Base-by-base conservation (phyloP, 257 asterid genomes). In the Nicotiana sylvestris region DNA sequence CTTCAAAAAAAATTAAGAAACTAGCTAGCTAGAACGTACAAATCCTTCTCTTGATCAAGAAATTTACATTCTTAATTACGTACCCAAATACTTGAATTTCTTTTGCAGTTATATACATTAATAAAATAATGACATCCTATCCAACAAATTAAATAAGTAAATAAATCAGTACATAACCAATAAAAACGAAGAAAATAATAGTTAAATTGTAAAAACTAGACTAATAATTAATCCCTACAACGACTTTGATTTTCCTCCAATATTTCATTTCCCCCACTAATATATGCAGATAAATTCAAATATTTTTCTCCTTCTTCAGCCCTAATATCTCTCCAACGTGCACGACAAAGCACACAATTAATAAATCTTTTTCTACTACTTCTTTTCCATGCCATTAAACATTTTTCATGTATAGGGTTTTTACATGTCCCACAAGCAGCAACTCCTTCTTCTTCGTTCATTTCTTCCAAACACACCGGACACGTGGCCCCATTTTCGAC, bases 401-500 rank as follows among this genome's bases (percentile, higher is more conserved):
- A 96, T 77, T 91, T 94, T 60, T 92, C 97, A 57, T 96, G 98
- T 15, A 96, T 83, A 67, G 89, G 89, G 78, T 96, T 96, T 91
- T 85, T 90, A 60, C 99, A 96, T 4, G 93, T 91, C 82, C 89
- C 87, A 37, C 99, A 96, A 56, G 87, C 93, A 81, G 93, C 98
- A 76, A 96, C 84, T 82, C 83, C 91, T 64, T 90, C 95, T 77
- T 86, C 95, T n/a, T 76, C 88, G 43, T 86, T 79, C 97, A 96
- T 91, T 70, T 90, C 98, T 92, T 96, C 98, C 82, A 96, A 83
- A 85, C 99, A 96, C n/a, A 94, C 94, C n/a, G 99, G 99, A 83
- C 99, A 96, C 5, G 81, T 79, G 17, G 86, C 76, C 39, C 94
- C 94, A 0, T 83, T 90, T 18, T 86, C 92, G 88, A 96, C 86